Evolutionary conservation across 495 filamentous ascomycete genomes (phyloP).

Genomic region (Hypomontagnella submonticulosa): DNA sequence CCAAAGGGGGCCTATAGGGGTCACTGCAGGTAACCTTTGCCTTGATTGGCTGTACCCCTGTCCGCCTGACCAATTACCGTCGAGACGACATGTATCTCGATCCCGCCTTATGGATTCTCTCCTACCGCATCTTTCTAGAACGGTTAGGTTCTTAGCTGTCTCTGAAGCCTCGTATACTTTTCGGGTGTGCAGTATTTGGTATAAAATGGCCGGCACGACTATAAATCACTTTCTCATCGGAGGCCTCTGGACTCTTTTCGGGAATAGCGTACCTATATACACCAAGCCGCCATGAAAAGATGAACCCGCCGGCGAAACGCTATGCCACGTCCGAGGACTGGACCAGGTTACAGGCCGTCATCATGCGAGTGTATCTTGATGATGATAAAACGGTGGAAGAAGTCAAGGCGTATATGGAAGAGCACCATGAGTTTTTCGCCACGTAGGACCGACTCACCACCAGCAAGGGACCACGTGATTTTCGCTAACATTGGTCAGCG

Average conservation of each 20-base stretch:
- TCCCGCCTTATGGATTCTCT: conserved; percentile 38
- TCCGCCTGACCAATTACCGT: conserved; percentile 38
- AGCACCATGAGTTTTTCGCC: conserved; percentile 46
- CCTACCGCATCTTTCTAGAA: conserved; percentile 15
- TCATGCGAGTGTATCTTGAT: conserved; percentile 45
- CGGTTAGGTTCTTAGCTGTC: conserved; percentile 14
- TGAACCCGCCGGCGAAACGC: conserved; percentile 29
- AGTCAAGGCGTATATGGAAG: conserved; percentile 47
- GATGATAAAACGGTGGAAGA: conserved; percentile 49
- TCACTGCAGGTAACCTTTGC: conserved; percentile 46
- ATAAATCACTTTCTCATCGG: conserved; percentile 28
- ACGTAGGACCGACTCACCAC: conserved; percentile 39
- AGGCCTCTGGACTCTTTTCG: conserved; percentile 33
- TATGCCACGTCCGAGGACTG: conserved; percentile 46
- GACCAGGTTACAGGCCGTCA: conserved; percentile 41
- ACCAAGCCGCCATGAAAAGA: conserved; percentile 36
- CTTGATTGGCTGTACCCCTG: conserved; percentile 39
- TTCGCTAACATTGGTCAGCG: conserved; percentile 37
- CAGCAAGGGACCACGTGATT: not conserved
- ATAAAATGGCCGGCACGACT: conserved; percentile 27
- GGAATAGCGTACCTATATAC: conserved; percentile 22
- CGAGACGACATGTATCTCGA: conserved; percentile 13
- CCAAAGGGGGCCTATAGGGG: conserved; percentile 20
- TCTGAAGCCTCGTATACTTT: conserved; percentile 22
- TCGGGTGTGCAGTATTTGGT: not conserved